A percentile compares a stretch with the other conserved stretches of the same genome.
phyloP scores from a whole-genome alignment of 2,329 filamentous ascomycete species.

The Colletotrichum plurivorum region DNA sequence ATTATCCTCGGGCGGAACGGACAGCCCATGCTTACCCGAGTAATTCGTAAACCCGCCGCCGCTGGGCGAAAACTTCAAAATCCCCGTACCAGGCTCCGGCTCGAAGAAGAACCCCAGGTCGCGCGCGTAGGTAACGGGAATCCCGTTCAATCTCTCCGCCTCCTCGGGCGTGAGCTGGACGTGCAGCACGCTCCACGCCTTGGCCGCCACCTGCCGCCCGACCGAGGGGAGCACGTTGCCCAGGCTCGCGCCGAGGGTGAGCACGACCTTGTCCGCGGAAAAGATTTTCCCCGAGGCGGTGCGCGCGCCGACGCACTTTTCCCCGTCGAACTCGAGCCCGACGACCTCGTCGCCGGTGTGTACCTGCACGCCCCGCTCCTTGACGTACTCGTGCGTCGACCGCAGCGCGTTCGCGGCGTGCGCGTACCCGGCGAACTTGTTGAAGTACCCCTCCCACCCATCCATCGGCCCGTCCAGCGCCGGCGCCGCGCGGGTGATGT shows the following conservation, averaged over 20 bases:
- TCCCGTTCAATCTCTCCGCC: constrained; percentile 65
- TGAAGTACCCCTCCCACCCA: constrained; percentile 72
- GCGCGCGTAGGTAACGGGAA: constrained; percentile 72
- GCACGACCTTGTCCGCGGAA: constrained; percentile 57
- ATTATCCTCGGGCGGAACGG: constrained; percentile 55
- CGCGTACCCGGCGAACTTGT: constrained; percentile 69
- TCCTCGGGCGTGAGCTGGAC: constrained; percentile 69
- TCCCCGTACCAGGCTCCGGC: constrained; percentile 68
- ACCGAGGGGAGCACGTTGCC: constrained; percentile 62
- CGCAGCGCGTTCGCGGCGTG: constrained; percentile 67
- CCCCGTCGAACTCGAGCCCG: constrained; percentile 55
- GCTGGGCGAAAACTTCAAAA: constrained; percentile 73
- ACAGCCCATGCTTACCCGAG: constrained; percentile 49
- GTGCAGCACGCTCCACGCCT: constrained; percentile 72
- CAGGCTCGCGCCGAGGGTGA: constrained; percentile 65
- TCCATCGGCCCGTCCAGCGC: constrained; percentile 62
- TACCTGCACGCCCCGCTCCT: constrained; percentile 49
- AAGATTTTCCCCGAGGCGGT: constrained; percentile 45
- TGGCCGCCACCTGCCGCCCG: constrained; percentile 65
- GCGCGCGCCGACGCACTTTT: constrained; percentile 45
- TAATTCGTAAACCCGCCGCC: constrained; percentile 70
- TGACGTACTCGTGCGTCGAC: constrained; percentile 59
- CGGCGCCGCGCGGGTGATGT: constrained; percentile 58
- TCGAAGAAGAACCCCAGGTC: constrained; percentile 78
- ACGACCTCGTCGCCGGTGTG: constrained; percentile 56